phyloP scores from a whole-genome alignment of 192 early-diverging fungal species.

The Physocladia obscura region DNA sequence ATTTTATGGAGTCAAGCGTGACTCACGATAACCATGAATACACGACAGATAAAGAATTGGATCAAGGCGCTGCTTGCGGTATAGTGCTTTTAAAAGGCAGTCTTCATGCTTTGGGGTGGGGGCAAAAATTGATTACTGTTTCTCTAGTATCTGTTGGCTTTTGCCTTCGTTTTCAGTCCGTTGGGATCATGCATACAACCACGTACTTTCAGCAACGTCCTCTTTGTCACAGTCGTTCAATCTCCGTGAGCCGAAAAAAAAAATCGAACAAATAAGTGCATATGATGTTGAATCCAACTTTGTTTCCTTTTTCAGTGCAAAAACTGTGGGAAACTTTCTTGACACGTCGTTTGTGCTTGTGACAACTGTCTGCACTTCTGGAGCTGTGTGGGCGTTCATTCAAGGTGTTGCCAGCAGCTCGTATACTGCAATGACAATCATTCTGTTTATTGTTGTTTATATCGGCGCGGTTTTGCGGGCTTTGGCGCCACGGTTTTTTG shows the following conservation, averaged over 20 bases:
- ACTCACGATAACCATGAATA: too few species aligned
- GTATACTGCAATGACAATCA: conserved; percentile 13
- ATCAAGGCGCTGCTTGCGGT: conserved; percentile 9
- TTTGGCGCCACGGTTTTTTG: conserved; percentile 23
- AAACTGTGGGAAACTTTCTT: conserved; percentile 29
- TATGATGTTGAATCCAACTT: background rate
- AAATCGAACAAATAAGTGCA: too few species aligned
- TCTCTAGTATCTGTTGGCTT: background rate
- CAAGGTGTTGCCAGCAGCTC: background rate
- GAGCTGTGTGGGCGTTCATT: conserved; percentile 11
- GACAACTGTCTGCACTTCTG: background rate
- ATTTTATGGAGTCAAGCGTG: too few species aligned
- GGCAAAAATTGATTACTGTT: too few species aligned
- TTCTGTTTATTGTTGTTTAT: conserved; percentile 24
- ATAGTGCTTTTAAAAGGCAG: background rate
- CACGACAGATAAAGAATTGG: background rate
- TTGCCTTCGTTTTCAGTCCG: conserved; percentile 8
- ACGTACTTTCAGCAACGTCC: background rate
- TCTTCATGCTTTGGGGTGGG: background rate
- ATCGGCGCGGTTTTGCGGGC: conserved; percentile 20
- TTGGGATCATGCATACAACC: background rate
- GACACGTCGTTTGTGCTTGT: background rate
- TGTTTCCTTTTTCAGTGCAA: background rate
- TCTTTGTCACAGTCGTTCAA: background rate
- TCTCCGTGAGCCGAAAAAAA: too few species aligned